Evolutionary conservation across 306 rosid species (phyloP).

Genomic region (Albizia julibrissin): DNA sequence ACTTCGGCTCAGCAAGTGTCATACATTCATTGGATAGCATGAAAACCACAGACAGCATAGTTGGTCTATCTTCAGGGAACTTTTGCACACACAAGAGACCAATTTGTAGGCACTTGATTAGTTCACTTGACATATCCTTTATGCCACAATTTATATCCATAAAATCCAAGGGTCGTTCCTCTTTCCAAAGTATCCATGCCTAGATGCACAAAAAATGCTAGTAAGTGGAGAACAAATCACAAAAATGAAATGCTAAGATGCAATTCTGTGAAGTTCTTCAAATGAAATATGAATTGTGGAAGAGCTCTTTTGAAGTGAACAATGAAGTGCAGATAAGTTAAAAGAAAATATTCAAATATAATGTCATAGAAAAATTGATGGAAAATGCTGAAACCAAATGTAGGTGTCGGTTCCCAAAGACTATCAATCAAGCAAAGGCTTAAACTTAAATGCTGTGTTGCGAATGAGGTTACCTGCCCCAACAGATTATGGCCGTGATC

Average conservation of each 20-base stretch:
- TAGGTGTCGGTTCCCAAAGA: neutral
- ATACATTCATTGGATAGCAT: conserved; percentile 36
- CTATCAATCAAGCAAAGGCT: neutral
- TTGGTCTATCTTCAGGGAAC: conserved; percentile 44
- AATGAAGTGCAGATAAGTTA: neutral
- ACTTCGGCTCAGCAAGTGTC: conserved; percentile 30
- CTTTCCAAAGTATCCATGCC: conserved; percentile 43
- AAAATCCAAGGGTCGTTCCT: conserved; percentile 24
- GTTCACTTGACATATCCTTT: conserved; percentile 21
- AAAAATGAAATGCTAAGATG: neutral
- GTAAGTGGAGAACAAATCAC: neutral
- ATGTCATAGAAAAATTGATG: neutral
- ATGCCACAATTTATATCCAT: conserved; percentile 30
- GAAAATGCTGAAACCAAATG: neutral
- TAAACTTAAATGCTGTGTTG: too few relatives aligned
- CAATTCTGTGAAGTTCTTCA: too few relatives aligned
- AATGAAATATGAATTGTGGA: too few relatives aligned
- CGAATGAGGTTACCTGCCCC: conserved; percentile 32
- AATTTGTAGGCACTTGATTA: conserved; percentile 47
- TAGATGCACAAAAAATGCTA: neutral
- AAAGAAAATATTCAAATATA: neutral
- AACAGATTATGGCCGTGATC: conserved; percentile 20
- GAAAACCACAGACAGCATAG: conserved; percentile 46
- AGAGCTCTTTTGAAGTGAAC: neutral
- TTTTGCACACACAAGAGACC: conserved; percentile 54